These are phyloP conservation scores for Fusarium metavorans DNA, from an alignment of 2,329 filamentous ascomycete species.

Conservation along the genomic window DNA sequence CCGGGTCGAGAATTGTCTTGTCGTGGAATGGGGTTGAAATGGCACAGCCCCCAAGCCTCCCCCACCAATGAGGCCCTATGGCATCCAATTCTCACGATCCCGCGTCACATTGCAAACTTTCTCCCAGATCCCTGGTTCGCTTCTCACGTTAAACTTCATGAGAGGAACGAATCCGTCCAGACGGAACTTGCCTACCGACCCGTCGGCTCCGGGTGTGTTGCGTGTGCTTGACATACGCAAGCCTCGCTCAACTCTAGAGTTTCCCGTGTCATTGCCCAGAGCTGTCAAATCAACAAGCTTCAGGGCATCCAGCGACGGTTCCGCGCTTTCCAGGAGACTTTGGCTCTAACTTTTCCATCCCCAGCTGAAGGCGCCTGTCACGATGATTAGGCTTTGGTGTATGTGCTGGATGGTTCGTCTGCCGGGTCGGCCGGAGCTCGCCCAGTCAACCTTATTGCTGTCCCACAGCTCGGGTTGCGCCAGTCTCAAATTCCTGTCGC, in stretches of 20 bases:
- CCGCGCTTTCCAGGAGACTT: slow-evolving; percentile 14
- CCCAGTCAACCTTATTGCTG: slow-evolving; percentile 7
- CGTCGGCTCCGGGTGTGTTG: neutral
- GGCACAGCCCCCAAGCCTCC: neutral
- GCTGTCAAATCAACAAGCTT: slow-evolving; percentile 8
- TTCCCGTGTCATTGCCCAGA: neutral
- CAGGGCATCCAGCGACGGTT: neutral
- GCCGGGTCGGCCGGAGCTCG: slow-evolving; percentile 6
- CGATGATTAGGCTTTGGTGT: neutral
- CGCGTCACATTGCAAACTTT: neutral
- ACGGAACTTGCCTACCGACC: slow-evolving; percentile 2
- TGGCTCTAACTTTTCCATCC: neutral
- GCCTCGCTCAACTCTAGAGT: neutral
- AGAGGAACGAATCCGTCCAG: neutral
- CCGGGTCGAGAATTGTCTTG: slow-evolving; percentile 21
- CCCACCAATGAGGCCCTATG: neutral
- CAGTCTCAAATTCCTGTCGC: slow-evolving; percentile 2
- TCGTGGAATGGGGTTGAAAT: slow-evolving; percentile 11
- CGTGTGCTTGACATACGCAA: neutral
- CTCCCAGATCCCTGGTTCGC: neutral
- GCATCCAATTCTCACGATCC: neutral
- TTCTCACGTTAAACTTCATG: neutral
- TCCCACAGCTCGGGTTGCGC: neutral
- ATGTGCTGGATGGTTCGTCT: neutral
- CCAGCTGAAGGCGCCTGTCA: slow-evolving; percentile 1